A percentile compares a stretch with the other conserved stretches of the same genome.
phyloP scores from a whole-genome alignment of 306 rosid species.

The Mimosa pudica region DNA sequence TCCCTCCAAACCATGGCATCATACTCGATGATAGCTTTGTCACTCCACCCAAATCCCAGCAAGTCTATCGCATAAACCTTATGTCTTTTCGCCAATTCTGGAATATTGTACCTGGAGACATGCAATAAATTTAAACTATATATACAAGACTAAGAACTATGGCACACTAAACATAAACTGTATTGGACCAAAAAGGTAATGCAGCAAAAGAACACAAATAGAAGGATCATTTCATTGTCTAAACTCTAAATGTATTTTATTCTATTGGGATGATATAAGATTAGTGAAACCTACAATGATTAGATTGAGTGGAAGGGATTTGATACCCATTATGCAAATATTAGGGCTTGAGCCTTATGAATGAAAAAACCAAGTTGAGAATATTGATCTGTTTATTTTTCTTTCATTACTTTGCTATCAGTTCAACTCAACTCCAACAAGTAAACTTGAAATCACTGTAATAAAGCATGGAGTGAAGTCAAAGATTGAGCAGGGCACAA shows the following conservation, averaged over 20 bases:
- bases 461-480: slow-evolving; percentile 2
- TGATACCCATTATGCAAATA: not conserved
- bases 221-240: not conserved
- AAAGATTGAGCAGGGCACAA: slow-evolving; percentile 5
- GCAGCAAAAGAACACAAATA: not conserved
- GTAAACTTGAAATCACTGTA: not conserved
- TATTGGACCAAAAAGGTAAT: not conserved
- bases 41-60: slow-evolving; percentile 99
- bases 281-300: too few relatives aligned
- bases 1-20: slow-evolving; percentile 94
- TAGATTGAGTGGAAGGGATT: not conserved
- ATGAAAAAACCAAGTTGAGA: not conserved
- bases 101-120: slow-evolving; percentile 77
- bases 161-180: not conserved
- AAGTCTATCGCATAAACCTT: slow-evolving; percentile 94
- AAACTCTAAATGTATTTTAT: too few relatives aligned
- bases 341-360: not conserved
- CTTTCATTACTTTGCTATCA: not conserved
- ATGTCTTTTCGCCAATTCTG: slow-evolving; percentile 82
- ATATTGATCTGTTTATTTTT: not conserved
- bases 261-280: not conserved
- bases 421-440: not conserved
- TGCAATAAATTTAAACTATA: slow-evolving; percentile 17
- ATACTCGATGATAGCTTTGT: slow-evolving; percentile 88
- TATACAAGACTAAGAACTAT: not conserved